Base-by-base conservation (phyloP, 495 filamentous ascomycete genomes). In the Penicillium lagena region DNA sequence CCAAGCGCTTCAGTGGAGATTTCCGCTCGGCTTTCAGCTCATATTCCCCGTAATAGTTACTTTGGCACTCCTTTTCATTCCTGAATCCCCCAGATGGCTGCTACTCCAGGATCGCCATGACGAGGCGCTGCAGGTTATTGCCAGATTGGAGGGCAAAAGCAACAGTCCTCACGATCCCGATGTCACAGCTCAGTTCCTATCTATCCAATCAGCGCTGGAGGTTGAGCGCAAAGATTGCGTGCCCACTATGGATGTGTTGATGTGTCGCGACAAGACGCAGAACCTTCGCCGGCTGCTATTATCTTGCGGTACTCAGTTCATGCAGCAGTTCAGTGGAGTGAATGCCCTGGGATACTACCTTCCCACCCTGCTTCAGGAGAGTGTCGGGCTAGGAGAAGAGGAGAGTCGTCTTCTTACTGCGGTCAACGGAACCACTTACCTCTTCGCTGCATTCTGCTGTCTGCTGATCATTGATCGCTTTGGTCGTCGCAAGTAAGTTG, bases 61-160 rank as follows among this genome's bases (percentile, higher is more conserved):
- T 7, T 22, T 28, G 8, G 34, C 35, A 9, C 4, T 45, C 0
- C 12, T 39, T 2, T 10, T 34, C 10, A 34, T 63, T 0, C 53
- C 60, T 27, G 62, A 68, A 12, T 62, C 60, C 4, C 58, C 60
- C 1, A 54, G 58, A 17, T 38, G 45, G 37, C 29, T 39, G 32
- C 49, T 73, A n/a, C 59, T 64, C 12, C 38, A 60, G 5, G 72
- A 67, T 36, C 58, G 68, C 17, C 27, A 49, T 11, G 71, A 75
- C 0, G 70, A 81, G 51, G 81, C 80, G 2, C 70, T 81, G 1
- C 46, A 54, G 11, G 77, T 73, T 0, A 69, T 84, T 2, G 81
- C 80, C 2, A 10, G n/a, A 34, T 12, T 34, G n/a, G 32, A 34
- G 9, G 32, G 32, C 60, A 66, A 22, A 5, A 63, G 75, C 38